Evolutionary conservation across 2,329 filamentous ascomycete species (phyloP), one percentile per base, ranked within the genome.

Genomic region (Coniochaeta sp.): DNA sequence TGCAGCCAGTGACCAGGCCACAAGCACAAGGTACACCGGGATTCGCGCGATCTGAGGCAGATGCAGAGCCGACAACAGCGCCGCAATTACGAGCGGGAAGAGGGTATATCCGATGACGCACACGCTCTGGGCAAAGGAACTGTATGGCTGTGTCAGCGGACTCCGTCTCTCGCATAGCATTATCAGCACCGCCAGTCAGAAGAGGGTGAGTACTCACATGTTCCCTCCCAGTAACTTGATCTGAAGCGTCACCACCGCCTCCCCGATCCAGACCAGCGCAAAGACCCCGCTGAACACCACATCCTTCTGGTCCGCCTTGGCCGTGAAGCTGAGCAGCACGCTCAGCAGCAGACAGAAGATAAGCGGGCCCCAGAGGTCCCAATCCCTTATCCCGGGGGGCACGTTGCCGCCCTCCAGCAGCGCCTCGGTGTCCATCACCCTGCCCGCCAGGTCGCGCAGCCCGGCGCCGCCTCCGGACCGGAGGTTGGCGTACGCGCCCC

Each of bases 21-120:
- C 87, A 28, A 99, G 83, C 34, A 96, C 82, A 58, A 95, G 80
- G 73, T 99, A 98, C 59, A 99, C 86, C 1, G 95, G 95, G 71
- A 98, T 91, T 60, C 95, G 84, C 6, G 89, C 85, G 65, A 98
- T 89, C 67, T 86, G 89, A 47, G 87, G 89, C 8, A 98, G 81
- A 58, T 85, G 82, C 34, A 99, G 71, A 0, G 93, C 93, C 60
- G 92, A 96, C 64, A 99, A 85, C 58, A 97, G 78, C 1, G 93
- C 87, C 8, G 96, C 96, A 66, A 99, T 90, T 67, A 98, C 95
- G 59, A 99, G 85, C 1, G 95, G 95, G 77, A 99, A 99, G 60
- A 99, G 85, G 1, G 95, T 99, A 76, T 99, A 99, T 54, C 95
- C 95, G 72, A 99, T 99, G 68, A 99, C 96, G 74, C 93, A 98